Base-by-base conservation (phyloP, 805 yeast genomes). In the Metahyphopichia silvanorum region DNA sequence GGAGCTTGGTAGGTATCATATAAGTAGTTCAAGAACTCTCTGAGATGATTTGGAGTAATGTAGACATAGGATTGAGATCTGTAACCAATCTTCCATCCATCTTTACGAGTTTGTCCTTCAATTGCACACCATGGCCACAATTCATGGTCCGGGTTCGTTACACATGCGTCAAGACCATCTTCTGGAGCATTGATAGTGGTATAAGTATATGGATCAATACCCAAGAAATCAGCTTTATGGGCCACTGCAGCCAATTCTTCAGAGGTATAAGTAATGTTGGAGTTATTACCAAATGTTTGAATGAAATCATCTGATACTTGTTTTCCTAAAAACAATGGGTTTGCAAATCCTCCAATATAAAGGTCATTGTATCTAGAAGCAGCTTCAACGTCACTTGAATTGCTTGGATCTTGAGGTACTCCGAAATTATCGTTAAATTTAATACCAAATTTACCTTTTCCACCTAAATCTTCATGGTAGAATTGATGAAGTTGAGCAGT, bases 151-250 rank as follows among this genome's bases (percentile, higher is more conserved):
- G 34, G 17, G 27, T 56, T 41, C 12, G 44, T 37, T 20, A 40
- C 40, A 35, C 62, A 56, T 8, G 44, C 43, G n/a, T 42, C 55
- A 24, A 51, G 33, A 9, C 53, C 53, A 6, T 37, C 57, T 19
- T 34, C 47, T 11, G 43, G 44, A 9, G 53, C 42, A 20, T 50
- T 41, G 14, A 38, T 34, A 7, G 41, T 35, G 4, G 39, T 34
- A 29, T 53, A 53, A 22, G 60, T 51, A 34, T 57, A 55, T 5
- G 53, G 53, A 27, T 57, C 61, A 41, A 53, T 43, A n/a, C 62
- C 63, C 30, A 55, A 55, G 47, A 51, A 59, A 33, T 59, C 65
- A 6, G 51, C 27, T 5, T 55, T 44, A 10, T 49, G 49, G 10
- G 47, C 33, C 16, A 56, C 45, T 9, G 41, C 34, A 24, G 30